These are phyloP conservation scores for Scortechinia acanthostroma DNA, from an alignment of 2,329 filamentous ascomycete species.

Conservation along the genomic window DNA sequence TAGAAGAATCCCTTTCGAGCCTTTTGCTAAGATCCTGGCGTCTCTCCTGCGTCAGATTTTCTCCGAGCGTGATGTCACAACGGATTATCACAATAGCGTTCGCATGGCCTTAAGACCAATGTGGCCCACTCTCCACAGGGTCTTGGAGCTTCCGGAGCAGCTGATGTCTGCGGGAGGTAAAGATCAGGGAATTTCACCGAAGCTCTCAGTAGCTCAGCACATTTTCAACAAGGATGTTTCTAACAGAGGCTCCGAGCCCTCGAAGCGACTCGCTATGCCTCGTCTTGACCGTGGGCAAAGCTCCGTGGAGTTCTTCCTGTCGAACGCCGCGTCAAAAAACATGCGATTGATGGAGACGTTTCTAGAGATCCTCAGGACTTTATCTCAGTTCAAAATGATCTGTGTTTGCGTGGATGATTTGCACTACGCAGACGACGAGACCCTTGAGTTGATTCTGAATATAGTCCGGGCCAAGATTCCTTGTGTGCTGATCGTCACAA, in stretches of 20 bases:
- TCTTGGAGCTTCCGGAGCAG: slow-evolving; percentile 53
- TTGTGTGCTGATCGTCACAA: slow-evolving; percentile 49
- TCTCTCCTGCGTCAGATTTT: slow-evolving; percentile 58
- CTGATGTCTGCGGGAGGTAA: slow-evolving; percentile 19
- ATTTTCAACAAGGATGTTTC: slow-evolving; percentile 17
- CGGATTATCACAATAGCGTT: slow-evolving; percentile 51
- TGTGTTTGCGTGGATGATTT: slow-evolving; percentile 55
- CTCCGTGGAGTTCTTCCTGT: slow-evolving; percentile 24
- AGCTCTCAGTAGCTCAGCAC: slow-evolving; percentile 14
- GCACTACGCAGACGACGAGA: slow-evolving; percentile 55
- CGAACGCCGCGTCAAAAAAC: slow-evolving; percentile 22
- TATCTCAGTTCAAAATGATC: slow-evolving; percentile 49
- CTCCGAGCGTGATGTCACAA: slow-evolving; percentile 53
- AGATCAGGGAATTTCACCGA: slow-evolving; percentile 12
- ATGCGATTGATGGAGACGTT: slow-evolving; percentile 55
- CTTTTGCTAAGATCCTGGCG: slow-evolving; percentile 48
- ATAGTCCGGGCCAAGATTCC: slow-evolving; percentile 49
- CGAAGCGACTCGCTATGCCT: slow-evolving; percentile 16
- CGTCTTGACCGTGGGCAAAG: slow-evolving; percentile 22
- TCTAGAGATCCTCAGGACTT: slow-evolving; percentile 47
- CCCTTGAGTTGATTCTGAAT: slow-evolving; percentile 45
- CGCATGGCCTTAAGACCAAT: slow-evolving; percentile 44
- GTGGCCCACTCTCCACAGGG: slow-evolving; percentile 45
- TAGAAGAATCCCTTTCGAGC: slow-evolving; percentile 51
- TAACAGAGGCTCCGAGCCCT: slow-evolving; percentile 10